These are phyloP conservation scores for Penicillium tannophilum DNA, from an alignment of 495 filamentous ascomycete genomes.

Conservation along the genomic window DNA sequence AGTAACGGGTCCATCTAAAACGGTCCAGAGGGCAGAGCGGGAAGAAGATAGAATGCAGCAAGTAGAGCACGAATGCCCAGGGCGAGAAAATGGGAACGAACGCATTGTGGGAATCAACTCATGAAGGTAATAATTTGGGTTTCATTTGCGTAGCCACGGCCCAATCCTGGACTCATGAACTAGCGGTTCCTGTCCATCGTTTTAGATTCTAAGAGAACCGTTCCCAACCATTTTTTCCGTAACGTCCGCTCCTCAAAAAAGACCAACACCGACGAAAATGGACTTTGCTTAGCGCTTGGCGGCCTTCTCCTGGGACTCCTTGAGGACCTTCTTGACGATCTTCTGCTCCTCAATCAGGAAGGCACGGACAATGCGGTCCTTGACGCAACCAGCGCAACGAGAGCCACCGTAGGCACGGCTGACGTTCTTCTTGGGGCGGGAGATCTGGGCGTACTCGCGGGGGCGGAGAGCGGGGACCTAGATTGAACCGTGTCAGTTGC, in stretches of 20 bases:
- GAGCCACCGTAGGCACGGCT: conserved; percentile 97
- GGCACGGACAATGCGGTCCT: conserved; percentile 93
- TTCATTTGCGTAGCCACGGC: conserved; percentile 37
- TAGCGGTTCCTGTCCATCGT: conserved; percentile 41
- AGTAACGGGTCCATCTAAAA: background rate
- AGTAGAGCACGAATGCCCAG: background rate
- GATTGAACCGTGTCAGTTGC: conserved; percentile 24
- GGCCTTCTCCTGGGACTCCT: conserved; percentile 85
- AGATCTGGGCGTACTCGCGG: conserved; percentile 94
- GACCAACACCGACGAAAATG: conserved; percentile 44
- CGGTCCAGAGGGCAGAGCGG: background rate
- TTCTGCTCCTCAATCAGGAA: conserved; percentile 99
- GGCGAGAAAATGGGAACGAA: conserved; percentile 3
- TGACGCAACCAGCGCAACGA: conserved; percentile 97
- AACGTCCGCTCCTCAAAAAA: conserved; percentile 45
- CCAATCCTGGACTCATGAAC: conserved; percentile 24
- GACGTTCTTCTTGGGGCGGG: conserved; percentile 97
- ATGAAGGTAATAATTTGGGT: conserved; percentile 38
- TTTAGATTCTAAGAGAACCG: conserved; percentile 36
- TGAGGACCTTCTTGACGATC: conserved; percentile 99
- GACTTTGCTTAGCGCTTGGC: conserved; percentile 52
- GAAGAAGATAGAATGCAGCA: background rate
- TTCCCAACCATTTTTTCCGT: conserved; percentile 44
- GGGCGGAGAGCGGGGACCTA: conserved; percentile 96
- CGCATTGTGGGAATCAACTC: conserved; percentile 27